Evolutionary conservation across 768 basidiomycete genomes (phyloP), one percentile per base, ranked within the genome.

Genomic region (Collybia sp.): DNA sequence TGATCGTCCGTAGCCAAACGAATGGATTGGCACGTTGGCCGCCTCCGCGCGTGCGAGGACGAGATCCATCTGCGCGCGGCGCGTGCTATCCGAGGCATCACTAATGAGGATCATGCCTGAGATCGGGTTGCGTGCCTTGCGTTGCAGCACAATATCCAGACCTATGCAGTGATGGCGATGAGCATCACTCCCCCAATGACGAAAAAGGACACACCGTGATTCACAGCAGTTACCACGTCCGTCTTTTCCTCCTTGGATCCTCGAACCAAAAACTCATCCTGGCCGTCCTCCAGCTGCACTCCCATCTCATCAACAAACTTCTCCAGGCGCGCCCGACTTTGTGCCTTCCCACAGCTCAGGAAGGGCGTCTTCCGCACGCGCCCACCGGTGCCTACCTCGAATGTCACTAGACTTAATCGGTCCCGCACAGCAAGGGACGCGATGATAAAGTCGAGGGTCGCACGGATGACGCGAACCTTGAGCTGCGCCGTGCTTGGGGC

Each of bases 191-290:
- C 25, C 31, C 2, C 47, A 3, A 25, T 25, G 8, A 25, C 25
- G 8, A 25, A 25, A 25, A 25, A 25, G 30, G 37, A 61, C 68
- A 39, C 44, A 85, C 90, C 92, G 57, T 95, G 86, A 62, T 99
- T 99, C 47, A 97, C 91, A n/a, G 94, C 96, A 10, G 94, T 95
- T 17, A 98, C 93, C 13, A 99, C 95, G 63, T 96, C 95, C 19
- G 91, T 91, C 67, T 93, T 90, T 66, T 97, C 94, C 13, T 97
- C 94, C 59, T 85, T 85, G 48, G 81, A 81, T 12, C 82, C 82
- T 49, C 82, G 73, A 15, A 90, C 80, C 61, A 85, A 63, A 49
- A 83, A 85, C 38, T 75, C 67, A 50, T 75, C 74, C 45, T 66
- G 60, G 25, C 47, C 53, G 17, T 76, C 73, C 1, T 73, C 71